A percentile compares a stretch with the other conserved stretches of the same genome.
Conservation (phyloP, 2,329 filamentous ascomycete genomes). For the Hawksworthiomyces lignivorus region DNA sequence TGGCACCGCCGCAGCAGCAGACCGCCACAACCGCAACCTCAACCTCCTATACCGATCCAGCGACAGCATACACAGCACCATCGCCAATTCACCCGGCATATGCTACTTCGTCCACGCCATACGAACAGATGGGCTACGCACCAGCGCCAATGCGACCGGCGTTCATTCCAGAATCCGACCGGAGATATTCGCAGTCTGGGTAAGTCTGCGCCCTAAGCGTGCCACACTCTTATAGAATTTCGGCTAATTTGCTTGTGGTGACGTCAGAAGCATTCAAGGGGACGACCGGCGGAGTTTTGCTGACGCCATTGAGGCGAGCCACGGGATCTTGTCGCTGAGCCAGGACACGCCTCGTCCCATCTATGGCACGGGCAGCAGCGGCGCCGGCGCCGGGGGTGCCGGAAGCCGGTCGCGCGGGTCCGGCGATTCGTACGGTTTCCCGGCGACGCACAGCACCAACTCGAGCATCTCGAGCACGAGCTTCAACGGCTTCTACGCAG, state of each 20-base stretch:
- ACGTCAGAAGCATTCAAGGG: conserved; percentile 39
- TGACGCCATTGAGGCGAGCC: conserved; percentile 85
- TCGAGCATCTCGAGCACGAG: conserved; percentile 85
- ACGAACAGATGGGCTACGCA: conserved; percentile 70
- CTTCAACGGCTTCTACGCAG: conserved; percentile 70
- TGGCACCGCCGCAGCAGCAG: conserved; percentile 35
- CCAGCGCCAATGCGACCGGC: conserved; percentile 54
- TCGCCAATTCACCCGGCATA: conserved; percentile 61
- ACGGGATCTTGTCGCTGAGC: conserved; percentile 92
- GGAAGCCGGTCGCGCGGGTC: conserved; percentile 51
- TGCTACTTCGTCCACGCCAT: conserved; percentile 58
- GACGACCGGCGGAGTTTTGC: conserved; percentile 65
- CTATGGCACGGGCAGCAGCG: conserved; percentile 50
- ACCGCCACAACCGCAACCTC: conserved; percentile 44
- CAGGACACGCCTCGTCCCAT: conserved; percentile 90
- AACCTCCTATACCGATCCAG: conserved; percentile 62
- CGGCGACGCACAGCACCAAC: conserved; percentile 71
- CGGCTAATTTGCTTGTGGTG: no score
- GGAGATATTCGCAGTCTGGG: conserved; percentile 28
- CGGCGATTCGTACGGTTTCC: conserved; percentile 85
- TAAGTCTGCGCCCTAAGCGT: no score
- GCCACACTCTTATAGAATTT: no score
- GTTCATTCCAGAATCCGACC: conserved; percentile 29
- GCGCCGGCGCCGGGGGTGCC: background rate
- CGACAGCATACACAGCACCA: conserved; percentile 60